Evolutionary conservation across 2,329 filamentous ascomycete genomes (phyloP).

Genomic region (Fusarium globosum): DNA sequence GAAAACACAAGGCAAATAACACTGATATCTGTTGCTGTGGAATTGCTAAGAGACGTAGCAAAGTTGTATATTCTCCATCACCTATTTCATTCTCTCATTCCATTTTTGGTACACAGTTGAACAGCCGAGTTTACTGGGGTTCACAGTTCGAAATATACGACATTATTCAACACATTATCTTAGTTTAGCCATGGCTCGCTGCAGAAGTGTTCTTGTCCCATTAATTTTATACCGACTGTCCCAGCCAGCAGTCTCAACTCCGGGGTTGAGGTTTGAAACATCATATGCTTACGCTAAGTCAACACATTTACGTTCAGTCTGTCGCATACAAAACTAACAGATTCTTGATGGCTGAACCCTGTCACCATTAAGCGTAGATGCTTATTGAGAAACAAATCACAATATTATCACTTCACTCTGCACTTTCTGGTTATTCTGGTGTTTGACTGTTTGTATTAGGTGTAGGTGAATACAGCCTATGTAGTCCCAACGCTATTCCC

Average conservation of each 20-base stretch:
- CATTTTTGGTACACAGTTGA: background rate
- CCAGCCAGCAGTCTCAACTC: no score
- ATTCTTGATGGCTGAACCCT: rapidly evolving
- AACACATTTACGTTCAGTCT: background rate
- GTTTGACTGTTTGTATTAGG: slow-evolving; percentile 19
- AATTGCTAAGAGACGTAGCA: background rate
- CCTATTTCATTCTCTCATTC: no score
- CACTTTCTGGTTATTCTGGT: background rate
- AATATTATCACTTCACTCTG: background rate
- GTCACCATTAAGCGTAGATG: rapidly evolving
- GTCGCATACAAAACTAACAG: rapidly evolving
- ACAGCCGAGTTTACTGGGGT: rapidly evolving
- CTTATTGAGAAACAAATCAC: rapidly evolving
- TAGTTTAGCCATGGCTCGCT: no score
- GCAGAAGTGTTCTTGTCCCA: no score
- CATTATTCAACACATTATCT: no score
- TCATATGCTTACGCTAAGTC: no score
- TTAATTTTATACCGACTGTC: no score
- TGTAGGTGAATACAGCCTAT: slow-evolving; percentile 9
- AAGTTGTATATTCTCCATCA: no score
- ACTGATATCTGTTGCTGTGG: background rate
- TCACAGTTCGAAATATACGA: background rate
- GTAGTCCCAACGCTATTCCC: slow-evolving; percentile 20
- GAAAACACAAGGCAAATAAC: background rate
- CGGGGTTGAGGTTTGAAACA: no score